Evolutionary conservation across 2,329 filamentous ascomycete genomes (phyloP), one percentile per base, ranked within the genome.

Genomic region (Aureobasidium pullulans): DNA sequence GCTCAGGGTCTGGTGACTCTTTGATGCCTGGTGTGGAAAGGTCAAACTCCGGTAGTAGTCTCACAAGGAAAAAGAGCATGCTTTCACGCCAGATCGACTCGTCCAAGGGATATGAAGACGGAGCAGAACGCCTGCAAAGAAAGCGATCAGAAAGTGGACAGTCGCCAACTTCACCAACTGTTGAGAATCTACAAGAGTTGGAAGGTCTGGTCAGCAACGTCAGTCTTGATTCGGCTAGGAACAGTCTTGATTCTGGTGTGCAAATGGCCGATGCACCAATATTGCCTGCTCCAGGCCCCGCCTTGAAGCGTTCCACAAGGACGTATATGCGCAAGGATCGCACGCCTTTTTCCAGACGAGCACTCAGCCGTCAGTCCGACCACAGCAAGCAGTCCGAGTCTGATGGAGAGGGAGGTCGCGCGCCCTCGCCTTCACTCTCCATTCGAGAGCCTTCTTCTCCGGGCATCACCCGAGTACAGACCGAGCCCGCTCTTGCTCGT

Each of bases 31-130:
- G 87, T 63, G 62, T 83, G 68, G 77, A 84, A 62, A 72, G 80
- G 73, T 73, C 83, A 74, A 71, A 76, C 11, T 84, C 80, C 4
- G 68, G 74, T 5, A 83, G 83, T 15, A 82, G 88, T 40, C 71
- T 97, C 63, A 82, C 86, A 66, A 84, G 94, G 67, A 96, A 96
- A 74, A 96, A 94, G 74, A 97, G 93, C 0, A 96, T 96, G 89
- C 79, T 99, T 5, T 97, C 93, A 6, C 84, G 88, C 60, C 92
- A 97, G 71, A 89, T 99, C 61, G 89, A 96, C 66, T 88, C 84
- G 64, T 84, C 85, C 16, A 80, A 84, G 39, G 85, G 84, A 40
- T 95, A 94, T 70, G 80, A 87, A 62, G 91, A 96, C 75, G 92
- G 90, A 19, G 88, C 90, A 15, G 92, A 96, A 61, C 81, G 85